Base-by-base conservation (phyloP, 2,329 filamentous ascomycete species). In the Tolypocladium capitatum region DNA sequence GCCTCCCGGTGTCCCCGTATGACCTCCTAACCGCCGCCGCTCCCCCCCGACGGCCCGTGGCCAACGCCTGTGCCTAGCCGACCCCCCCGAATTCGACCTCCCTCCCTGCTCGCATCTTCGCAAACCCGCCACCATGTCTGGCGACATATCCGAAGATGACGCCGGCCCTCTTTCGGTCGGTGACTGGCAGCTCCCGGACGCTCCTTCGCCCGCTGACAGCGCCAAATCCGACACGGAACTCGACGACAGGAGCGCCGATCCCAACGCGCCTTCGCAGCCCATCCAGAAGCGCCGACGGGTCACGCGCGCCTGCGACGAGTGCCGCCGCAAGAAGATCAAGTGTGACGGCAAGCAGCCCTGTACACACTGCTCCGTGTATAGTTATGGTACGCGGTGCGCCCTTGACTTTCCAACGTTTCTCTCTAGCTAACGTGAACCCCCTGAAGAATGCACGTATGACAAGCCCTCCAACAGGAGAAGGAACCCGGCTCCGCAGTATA, bases 281-380 rank as follows among this genome's bases (percentile, higher is more conserved):
- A 72, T 85, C 50, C 85, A 89, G 60, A 90, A 91, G 63, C 75
- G 86, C 52, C 75, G 85, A 48, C 75, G 86, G 60, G 86, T 91
- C 41, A 90, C 85, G 20, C 75, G 86, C 57, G 86, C 86, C 36
- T 91, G 86, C 65, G 86, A 89, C 57, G 84, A 90, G 64, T 91
- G 86, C 61, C 77, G 86, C 49, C 76, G 85, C 55, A 91, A 91
- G 64, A 91, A 91, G 66, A 91, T 91, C 60, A 91, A 90, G 63
- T 91, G 85, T 57, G 85, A 90, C 63, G 86, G 85, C 56, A 88
- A 89, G 64, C 85, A 90, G 62, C 86, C 86, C 10, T 92, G 86
- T 67, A 96, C 90, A 0, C 92, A 97, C 66, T 98, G 92, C 65
- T 94, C 90, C 11, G 89, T 97, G 45, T 98, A 98, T 67, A 96